Percentiles rank a stretch among this genome's conserved stretches.
Conservation (phyloP, 257 asterid genomes). For the Orobanche coerulescens region DNA sequence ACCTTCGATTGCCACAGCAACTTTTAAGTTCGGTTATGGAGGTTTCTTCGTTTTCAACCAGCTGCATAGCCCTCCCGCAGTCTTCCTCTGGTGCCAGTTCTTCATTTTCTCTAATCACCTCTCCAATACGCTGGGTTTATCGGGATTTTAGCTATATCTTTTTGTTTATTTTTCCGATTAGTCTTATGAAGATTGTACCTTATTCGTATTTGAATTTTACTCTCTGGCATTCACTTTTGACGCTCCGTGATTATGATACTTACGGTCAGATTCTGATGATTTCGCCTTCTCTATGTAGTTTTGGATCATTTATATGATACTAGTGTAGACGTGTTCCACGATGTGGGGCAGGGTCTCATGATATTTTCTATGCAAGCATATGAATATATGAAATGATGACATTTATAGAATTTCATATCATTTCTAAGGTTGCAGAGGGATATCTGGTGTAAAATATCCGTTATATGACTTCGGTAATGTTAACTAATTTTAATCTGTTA, state of each 20-base stretch:
- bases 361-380: too few species aligned
- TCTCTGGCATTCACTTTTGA: background rate
- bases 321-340: too few species aligned
- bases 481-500: too few species aligned
- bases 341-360: too few species aligned
- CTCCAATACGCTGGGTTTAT: background rate
- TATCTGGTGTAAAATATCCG: too few species aligned
- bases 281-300: background rate
- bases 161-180: conserved; percentile 23
- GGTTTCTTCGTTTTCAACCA: conserved; percentile 38
- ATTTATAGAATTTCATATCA: too few species aligned
- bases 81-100: conserved; percentile 41
- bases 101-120: background rate
- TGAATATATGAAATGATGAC: too few species aligned
- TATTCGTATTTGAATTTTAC: background rate
- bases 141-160: background rate
- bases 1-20: conserved; percentile 15
- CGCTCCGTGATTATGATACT: background rate
- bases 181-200: background rate
- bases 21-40: conserved; percentile 37
- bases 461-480: too few species aligned
- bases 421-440: too few species aligned
- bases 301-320: too few species aligned
- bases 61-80: conserved; percentile 26
- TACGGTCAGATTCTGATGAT: conserved; percentile 3